phyloP scores from a whole-genome alignment of 2,329 filamentous ascomycete genomes.

The Pseudogymnoascus pannorum region DNA sequence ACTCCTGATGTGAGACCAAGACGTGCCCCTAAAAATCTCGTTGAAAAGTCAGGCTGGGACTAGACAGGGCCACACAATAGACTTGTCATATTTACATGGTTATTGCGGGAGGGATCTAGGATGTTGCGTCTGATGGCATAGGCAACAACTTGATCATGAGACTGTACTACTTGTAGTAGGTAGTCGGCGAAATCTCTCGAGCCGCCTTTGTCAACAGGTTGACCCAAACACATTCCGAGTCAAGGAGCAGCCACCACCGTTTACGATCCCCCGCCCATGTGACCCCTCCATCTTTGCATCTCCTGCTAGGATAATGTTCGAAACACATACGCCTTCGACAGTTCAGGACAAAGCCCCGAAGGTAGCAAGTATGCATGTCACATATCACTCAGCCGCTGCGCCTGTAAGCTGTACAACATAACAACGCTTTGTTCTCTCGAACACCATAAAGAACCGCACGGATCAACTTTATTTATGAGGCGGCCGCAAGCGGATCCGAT shows the following conservation, averaged over 20 bases:
- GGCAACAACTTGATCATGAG: neutral
- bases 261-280: neutral
- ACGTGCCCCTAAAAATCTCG: neutral
- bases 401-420: neutral
- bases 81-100: neutral
- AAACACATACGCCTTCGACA: neutral
- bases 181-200: neutral
- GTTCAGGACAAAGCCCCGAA: neutral
- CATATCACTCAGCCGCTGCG: neutral
- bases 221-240: neutral
- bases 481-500: constrained; percentile 1
- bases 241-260: neutral
- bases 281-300: neutral
- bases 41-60: neutral
- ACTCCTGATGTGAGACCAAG: neutral
- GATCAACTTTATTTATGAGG: constrained; percentile 4
- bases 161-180: neutral
- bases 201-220: neutral
- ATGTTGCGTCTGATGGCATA: neutral
- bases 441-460: neutral
- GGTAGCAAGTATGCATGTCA: neutral
- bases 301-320: neutral
- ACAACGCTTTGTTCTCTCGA: constrained; percentile 2
- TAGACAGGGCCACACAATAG: neutral
- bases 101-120: neutral